A percentile compares a stretch with the other conserved stretches of the same genome.
These are phyloP conservation scores for Pluteus cervinus DNA, from an alignment of 768 basidiomycete genomes.

Conservation along the genomic window DNA sequence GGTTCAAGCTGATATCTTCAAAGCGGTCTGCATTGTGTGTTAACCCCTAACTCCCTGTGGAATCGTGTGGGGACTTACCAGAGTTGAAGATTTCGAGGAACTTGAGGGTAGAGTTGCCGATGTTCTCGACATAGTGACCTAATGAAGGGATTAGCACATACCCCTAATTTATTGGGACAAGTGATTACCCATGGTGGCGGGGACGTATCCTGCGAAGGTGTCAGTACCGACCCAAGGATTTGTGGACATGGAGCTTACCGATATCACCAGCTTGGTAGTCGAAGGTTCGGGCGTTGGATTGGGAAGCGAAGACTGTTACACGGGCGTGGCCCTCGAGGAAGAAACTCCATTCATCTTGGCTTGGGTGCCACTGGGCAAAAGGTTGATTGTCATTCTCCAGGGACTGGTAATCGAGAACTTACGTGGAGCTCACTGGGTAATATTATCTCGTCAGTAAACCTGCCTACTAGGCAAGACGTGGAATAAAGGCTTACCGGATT, in stretches of 20 bases:
- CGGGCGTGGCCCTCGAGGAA: conserved; percentile 53
- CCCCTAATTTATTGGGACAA: neutral
- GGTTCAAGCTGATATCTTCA: conserved; percentile 36
- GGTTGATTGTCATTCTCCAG: conserved; percentile 1
- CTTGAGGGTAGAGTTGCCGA: conserved; percentile 36
- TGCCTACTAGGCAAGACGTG: neutral
- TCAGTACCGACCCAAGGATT: conserved; percentile 4
- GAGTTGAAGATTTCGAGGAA: conserved; percentile 42
- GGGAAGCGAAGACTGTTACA: conserved; percentile 50
- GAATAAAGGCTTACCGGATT: conserved; percentile 31
- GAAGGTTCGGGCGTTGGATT: conserved; percentile 49
- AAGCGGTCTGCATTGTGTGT: conserved; percentile 17
- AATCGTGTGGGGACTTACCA: conserved; percentile 13
- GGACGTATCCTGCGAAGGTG: conserved; percentile 40
- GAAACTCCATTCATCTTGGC: conserved; percentile 59
- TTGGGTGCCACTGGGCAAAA: conserved; percentile 58
- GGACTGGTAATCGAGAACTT: conserved; percentile 9
- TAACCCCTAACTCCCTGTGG: conserved; percentile 3
- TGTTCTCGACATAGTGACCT: conserved; percentile 49
- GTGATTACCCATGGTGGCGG: conserved; percentile 44
- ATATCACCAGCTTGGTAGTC: conserved; percentile 59
- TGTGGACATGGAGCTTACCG: conserved; percentile 26
- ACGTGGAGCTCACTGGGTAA: conserved; percentile 48
- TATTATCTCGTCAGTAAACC: no score
- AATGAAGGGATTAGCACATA: conserved; percentile 5